Conservation (phyloP, 2,329 filamentous ascomycete genomes). For the Drechslerella dactyloides region DNA sequence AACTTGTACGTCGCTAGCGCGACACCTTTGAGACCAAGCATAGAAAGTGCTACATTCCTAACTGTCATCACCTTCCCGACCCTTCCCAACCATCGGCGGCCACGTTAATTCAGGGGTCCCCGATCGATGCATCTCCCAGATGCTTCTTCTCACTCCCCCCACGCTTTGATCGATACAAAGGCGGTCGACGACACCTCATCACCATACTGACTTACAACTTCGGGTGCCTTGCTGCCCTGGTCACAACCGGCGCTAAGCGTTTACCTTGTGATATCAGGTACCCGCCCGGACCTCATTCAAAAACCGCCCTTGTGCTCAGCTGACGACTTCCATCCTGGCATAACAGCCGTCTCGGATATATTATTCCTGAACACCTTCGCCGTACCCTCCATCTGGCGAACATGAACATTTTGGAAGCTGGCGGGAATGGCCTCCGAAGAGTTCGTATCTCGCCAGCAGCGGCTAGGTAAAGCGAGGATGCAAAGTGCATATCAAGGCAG, state of each 20-base stretch:
- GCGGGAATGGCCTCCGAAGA: slow-evolving; percentile 44
- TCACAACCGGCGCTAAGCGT: too few relatives aligned
- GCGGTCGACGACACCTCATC: too few relatives aligned
- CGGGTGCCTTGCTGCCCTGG: too few relatives aligned
- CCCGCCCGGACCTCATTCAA: not conserved
- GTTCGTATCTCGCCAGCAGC: slow-evolving; percentile 37
- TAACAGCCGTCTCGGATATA: not conserved
- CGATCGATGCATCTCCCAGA: too few relatives aligned
- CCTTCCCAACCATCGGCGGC: not conserved
- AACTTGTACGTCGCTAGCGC: too few relatives aligned
- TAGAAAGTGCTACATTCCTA: not conserved
- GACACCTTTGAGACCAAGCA: not conserved
- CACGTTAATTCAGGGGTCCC: not conserved
- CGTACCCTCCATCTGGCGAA: slow-evolving; percentile 24
- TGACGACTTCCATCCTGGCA: not conserved
- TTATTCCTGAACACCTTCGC: not conserved
- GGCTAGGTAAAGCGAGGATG: slow-evolving; percentile 14
- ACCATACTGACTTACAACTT: too few relatives aligned
- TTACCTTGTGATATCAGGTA: too few relatives aligned
- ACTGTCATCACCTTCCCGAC: not conserved
- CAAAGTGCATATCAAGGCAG: slow-evolving; percentile 15
- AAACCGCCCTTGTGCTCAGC: not conserved
- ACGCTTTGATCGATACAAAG: too few relatives aligned
- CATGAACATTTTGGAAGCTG: slow-evolving; percentile 34
- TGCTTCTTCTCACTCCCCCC: too few relatives aligned